phyloP scores from a whole-genome alignment of 305 asterid genomes.

The Striga hermonthica region DNA sequence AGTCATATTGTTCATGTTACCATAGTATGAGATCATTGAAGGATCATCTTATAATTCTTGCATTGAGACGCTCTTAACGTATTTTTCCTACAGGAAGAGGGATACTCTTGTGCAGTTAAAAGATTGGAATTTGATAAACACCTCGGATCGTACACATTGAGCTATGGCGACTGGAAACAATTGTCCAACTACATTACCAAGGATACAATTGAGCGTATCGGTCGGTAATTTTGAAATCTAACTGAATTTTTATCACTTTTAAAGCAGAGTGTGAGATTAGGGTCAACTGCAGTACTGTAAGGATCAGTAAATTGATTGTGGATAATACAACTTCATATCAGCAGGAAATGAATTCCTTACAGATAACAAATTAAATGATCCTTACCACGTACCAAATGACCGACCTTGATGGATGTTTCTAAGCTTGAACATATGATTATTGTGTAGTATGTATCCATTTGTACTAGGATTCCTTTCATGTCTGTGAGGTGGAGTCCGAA shows the following conservation, averaged over 20 bases:
- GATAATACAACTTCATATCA: slow-evolving; percentile 13
- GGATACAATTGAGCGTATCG: slow-evolving; percentile 62
- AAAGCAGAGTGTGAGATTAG: slow-evolving; percentile 11
- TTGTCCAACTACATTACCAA: slow-evolving; percentile 73
- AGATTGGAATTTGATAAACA: slow-evolving; percentile 77
- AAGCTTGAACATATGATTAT: slow-evolving; percentile 16
- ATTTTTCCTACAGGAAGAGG: slow-evolving; percentile 54
- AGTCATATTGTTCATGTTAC: slow-evolving; percentile 3
- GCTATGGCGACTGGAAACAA: slow-evolving; percentile 72
- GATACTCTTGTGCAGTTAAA: slow-evolving; percentile 70
- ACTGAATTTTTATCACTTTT: slow-evolving; percentile 16
- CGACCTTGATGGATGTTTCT: slow-evolving; percentile 15
- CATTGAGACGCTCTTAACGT: slow-evolving; percentile 20
- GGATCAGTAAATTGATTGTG: slow-evolving; percentile 19
- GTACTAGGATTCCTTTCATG: slow-evolving; percentile 16
- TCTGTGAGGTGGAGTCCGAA: slow-evolving; percentile 22
- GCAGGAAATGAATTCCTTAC: slow-evolving; percentile 4
- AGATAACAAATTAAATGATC: slow-evolving; percentile 8
- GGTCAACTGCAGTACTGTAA: slow-evolving; percentile 4
- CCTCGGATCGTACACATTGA: slow-evolving; percentile 79
- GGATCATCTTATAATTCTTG: slow-evolving; percentile 9
- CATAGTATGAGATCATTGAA: background rate
- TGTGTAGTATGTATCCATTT: slow-evolving; percentile 12
- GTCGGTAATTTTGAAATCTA: slow-evolving; percentile 38
- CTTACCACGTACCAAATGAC: slow-evolving; percentile 10